Evolutionary conservation across 2,329 filamentous ascomycete genomes (phyloP), one percentile per base, ranked within the genome.

Genomic region (Aspergillus pseudoglaucus): DNA sequence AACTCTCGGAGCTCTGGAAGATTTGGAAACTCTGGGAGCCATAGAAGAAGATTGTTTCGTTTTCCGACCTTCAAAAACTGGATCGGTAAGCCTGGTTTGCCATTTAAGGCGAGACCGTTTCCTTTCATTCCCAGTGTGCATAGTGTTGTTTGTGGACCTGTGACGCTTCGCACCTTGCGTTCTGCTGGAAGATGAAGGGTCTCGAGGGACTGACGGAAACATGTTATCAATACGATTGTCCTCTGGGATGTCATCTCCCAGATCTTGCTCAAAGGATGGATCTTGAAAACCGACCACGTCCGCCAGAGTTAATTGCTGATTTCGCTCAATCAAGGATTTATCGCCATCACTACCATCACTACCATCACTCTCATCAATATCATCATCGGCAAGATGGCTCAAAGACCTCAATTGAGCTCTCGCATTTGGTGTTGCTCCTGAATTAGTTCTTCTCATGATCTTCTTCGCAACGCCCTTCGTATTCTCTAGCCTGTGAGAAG

Each of bases 161-260:
- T 40, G 47, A 4, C 48, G 51, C 49, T 58, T 65, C 55, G 45
- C 54, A 50, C 20, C 47, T 45, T 39, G 54, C 44, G 53, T 62
- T 53, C 18, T 50, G 40, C 23, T 53, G 18, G 51, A 27, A 10
- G 33, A 50, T 35, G 47, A 45, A 33, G 45, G n/a, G 22, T 53
- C 55, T 42, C 64, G 63, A 35, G 60, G 51, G 12, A 54, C 45
- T 10, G 65, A 45, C 15, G 68, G 63, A 35, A 67, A 60, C 66
- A 69, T 70, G 51, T 70, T 63, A 50, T 73, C 69, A 38, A 72
- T 67, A 20, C 63, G 62, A 48, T 72, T 70, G 44, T 71, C 68
- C 52, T 72, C 69, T 2, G 62, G 59, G 32, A 68, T 66, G 52
- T 71, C 69, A 41, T 61, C 64, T 9, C 46, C 50, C 14, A 50